Evolutionary conservation across 805 yeast species (phyloP), one percentile per base, ranked within the genome.

Genomic region (Myxozyma sirexii): DNA sequence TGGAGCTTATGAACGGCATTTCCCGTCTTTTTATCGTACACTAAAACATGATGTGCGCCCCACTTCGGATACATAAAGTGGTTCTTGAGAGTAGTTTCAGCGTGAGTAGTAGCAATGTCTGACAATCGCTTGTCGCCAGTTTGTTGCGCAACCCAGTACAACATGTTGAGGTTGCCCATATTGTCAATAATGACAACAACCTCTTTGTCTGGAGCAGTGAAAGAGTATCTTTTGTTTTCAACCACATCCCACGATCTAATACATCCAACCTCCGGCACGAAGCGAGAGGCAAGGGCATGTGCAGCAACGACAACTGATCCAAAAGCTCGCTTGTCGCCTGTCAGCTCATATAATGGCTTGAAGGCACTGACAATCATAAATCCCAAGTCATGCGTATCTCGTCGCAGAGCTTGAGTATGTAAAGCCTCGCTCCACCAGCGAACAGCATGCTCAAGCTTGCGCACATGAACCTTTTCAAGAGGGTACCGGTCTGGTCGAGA

Each of bases 371-470:
- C 53, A 23, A 72, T 66, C 47, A 71, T 59, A 56, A 72, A 71
- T 0, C 72, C 74, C 33, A 72, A 57, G 55, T 72, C 75, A 56
- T 72, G 75, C 23, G 72, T 71, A 44, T 66, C 68, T 10, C 70
- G 66, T 37, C 69, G 68, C 4, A 49, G 33, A 19, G 55, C 55
- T 23, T 56, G 43, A 17, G 2, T 4, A 27, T 56, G 49, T 5
- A 49, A 15, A 2, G 24, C 12, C 39, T 56, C 52, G 24, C 46
- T 29, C 59, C 59, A 56, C 54, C 55, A 56, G 3, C 37, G 51
- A 13, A 50, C 44, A 17, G 49, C 59, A 17, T 24, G 27, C 35
- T 56, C 55, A 12, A 56, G 49, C 17, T 49, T 56, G 44, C 41
- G 43, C 24, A 23, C 27, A 24, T 56, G 35, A 3, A 56, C 33